phyloP scores from a whole-genome alignment of 345 rosid genomes.

The Clausena lansium region DNA sequence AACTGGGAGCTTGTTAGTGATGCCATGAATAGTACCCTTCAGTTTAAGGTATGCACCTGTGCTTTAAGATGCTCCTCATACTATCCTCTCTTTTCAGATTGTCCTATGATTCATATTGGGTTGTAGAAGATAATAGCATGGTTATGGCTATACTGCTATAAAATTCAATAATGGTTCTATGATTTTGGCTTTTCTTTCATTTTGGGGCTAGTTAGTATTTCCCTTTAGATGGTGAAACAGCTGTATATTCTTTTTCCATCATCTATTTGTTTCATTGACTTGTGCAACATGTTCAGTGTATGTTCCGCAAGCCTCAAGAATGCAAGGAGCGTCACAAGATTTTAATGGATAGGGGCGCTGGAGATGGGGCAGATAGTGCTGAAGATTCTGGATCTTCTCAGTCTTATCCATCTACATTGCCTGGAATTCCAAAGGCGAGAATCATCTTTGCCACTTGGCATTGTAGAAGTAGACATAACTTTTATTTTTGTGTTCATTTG shows the following conservation, averaged over 20 bases:
- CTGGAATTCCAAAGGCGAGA: constrained; percentile 96
- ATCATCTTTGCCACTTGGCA: not conserved
- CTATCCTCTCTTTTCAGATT: not conserved
- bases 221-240: constrained; percentile 5
- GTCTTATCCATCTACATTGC: constrained; percentile 97
- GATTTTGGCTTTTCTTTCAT: not conserved
- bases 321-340: constrained; percentile 98
- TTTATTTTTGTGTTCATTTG: constrained; percentile 16
- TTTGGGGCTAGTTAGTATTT: constrained; percentile 7
- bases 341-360: constrained; percentile 80
- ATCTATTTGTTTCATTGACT: constrained; percentile 10
- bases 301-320: constrained; percentile 82
- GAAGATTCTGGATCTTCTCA: constrained; percentile 98
- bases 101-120: constrained; percentile 6
- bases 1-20: constrained; percentile 99
- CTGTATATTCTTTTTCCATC: not conserved
- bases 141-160: not conserved
- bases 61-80: not conserved
- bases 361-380: constrained; percentile 98
- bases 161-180: not conserved
- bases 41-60: constrained; percentile 66
- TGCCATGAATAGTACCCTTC: constrained; percentile 84
- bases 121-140: not conserved
- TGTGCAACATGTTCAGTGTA: constrained; percentile 51
- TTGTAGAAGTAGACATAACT: not conserved